These are phyloP conservation scores for Melanopsichium pennsylvanicum DNA, from an alignment of 1,284 basidiomycete species.

Conservation along the genomic window DNA sequence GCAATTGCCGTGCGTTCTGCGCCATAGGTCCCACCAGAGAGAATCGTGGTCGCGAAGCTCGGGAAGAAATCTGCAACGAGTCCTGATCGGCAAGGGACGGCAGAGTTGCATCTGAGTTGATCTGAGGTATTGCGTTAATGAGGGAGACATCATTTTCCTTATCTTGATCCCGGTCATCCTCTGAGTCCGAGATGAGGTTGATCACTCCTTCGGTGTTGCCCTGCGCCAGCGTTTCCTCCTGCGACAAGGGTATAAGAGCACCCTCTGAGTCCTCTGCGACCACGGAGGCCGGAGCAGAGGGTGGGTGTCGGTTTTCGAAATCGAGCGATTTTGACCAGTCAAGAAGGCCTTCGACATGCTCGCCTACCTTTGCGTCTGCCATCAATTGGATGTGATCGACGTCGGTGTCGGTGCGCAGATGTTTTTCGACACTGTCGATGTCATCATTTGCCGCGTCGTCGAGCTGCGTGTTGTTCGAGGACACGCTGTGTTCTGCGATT, in stretches of 20 bases:
- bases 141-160: constrained; percentile 39
- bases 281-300: neutral
- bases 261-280: no score
- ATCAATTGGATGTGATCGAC: constrained; percentile 20
- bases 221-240: no score
- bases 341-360: constrained; percentile 18
- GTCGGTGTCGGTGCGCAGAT: constrained; percentile 19
- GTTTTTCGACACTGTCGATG: neutral
- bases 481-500: no score
- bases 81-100: neutral
- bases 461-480: neutral
- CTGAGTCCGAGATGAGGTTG: constrained; percentile 23
- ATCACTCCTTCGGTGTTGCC: constrained; percentile 1
- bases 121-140: constrained; percentile 12
- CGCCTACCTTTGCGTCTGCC: constrained; percentile 16
- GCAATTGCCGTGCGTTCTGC: neutral
- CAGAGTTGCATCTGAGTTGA: constrained; percentile 7
- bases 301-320: neutral
- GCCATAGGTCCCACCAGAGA: constrained; percentile 18
- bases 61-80: neutral
- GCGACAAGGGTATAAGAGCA: no score
- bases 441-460: neutral
- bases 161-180: constrained; percentile 30
- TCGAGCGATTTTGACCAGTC: constrained; percentile 12
- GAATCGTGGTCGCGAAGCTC: constrained; percentile 1